phyloP scores from a whole-genome alignment of 1,139 yeast genomes.

The Debaryomycetaceae sp. region DNA sequence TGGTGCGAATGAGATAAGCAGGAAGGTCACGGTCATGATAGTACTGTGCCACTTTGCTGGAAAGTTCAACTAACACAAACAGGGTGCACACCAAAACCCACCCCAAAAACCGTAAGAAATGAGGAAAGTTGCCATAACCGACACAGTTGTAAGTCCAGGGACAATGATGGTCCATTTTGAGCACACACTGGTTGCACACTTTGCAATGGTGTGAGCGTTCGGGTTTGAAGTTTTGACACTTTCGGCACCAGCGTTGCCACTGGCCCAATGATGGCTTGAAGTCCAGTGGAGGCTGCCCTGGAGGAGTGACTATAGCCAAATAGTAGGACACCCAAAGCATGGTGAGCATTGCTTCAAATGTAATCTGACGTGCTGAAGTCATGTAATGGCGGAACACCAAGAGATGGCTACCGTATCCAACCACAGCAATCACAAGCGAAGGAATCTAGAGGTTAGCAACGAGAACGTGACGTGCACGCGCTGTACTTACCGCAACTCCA shows the following conservation, averaged over 20 bases:
- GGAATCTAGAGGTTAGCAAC: slow-evolving; percentile 50
- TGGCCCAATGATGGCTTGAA: slow-evolving; percentile 24
- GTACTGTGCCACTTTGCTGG: slow-evolving; percentile 36
- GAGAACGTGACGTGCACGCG: background rate
- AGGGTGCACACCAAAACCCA: slow-evolving; percentile 63
- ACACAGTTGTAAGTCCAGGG: slow-evolving; percentile 95
- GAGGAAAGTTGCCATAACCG: slow-evolving; percentile 78
- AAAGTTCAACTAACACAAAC: slow-evolving; percentile 42
- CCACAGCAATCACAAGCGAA: slow-evolving; percentile 47
- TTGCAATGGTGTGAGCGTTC: slow-evolving; percentile 92
- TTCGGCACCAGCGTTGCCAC: slow-evolving; percentile 44
- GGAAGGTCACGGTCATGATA: slow-evolving; percentile 58
- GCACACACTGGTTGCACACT: slow-evolving; percentile 61
- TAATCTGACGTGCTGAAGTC: slow-evolving; percentile 33
- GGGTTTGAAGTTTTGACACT: slow-evolving; percentile 87
- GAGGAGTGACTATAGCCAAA: slow-evolving; percentile 51
- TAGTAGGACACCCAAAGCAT: slow-evolving; percentile 72
- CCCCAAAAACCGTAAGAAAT: slow-evolving; percentile 70
- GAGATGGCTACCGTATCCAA: slow-evolving; percentile 65
- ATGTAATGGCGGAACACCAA: slow-evolving; percentile 49
- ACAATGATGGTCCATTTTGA: slow-evolving; percentile 88
- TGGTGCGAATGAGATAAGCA: slow-evolving; percentile 49
- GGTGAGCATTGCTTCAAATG: slow-evolving; percentile 45
- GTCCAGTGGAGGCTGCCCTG: slow-evolving; percentile 54
- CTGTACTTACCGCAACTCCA: slow-evolving; percentile 47